These are phyloP conservation scores for Populus pruinosa DNA, from an alignment of 345 rosid genomes.

Conservation along the genomic window DNA sequence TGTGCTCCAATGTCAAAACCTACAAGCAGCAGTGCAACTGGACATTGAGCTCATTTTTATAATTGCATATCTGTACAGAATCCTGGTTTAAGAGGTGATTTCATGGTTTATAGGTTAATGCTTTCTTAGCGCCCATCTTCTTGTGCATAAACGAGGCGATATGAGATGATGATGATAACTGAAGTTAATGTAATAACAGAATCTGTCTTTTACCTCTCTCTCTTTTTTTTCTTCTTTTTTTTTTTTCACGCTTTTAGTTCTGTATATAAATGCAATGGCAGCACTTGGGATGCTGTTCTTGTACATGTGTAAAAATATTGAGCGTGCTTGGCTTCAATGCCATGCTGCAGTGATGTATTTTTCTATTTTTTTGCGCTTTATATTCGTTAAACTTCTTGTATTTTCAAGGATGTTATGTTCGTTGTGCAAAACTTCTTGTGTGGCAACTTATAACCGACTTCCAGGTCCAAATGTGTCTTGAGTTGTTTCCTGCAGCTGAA, in stretches of 20 bases:
- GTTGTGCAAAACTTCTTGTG: background rate
- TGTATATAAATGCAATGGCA: background rate
- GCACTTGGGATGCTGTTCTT: background rate
- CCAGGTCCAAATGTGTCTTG: background rate
- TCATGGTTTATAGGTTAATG: conserved; percentile 10
- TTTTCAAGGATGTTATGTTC: background rate
- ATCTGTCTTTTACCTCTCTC: background rate
- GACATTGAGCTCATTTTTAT: conserved; percentile 6
- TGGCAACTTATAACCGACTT: background rate
- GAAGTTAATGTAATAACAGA: background rate
- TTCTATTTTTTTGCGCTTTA: background rate
- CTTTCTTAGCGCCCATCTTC: background rate
- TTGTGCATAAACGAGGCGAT: conserved; percentile 14
- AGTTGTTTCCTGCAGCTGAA: too few species aligned
- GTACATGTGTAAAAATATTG: background rate
- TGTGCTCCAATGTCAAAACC: conserved; percentile 14
- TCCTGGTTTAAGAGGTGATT: conserved; percentile 19
- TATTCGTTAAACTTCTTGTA: too few species aligned
- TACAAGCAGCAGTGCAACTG: conserved; percentile 17
- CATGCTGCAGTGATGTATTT: background rate
- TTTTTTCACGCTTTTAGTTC: background rate
- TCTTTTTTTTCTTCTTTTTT: too few species aligned
- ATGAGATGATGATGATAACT: background rate
- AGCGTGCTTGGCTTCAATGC: background rate
- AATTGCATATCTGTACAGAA: conserved; percentile 29